These are phyloP conservation scores for Stenocarpella maydis DNA, from an alignment of 2,329 filamentous ascomycete species.

Conservation along the genomic window DNA sequence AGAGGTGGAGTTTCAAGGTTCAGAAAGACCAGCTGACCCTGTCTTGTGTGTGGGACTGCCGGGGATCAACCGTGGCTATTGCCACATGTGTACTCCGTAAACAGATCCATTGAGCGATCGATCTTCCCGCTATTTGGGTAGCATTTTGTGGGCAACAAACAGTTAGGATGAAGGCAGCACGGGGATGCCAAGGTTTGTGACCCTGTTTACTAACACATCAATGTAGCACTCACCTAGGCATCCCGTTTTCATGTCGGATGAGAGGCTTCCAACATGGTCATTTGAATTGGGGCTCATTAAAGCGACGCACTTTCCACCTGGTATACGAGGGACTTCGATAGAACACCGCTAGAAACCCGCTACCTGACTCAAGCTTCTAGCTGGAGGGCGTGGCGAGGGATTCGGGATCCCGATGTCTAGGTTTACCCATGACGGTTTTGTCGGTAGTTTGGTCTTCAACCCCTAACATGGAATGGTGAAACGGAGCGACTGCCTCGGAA, in stretches of 20 bases:
- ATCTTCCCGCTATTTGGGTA: slow-evolving; percentile 19
- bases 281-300: background rate
- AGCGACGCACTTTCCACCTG: background rate
- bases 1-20: background rate
- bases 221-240: background rate
- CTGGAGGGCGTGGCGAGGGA: background rate
- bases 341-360: slow-evolving; percentile 9
- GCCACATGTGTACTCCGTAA: background rate
- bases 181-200: background rate
- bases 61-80: slow-evolving; percentile 1
- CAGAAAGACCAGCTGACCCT: background rate
- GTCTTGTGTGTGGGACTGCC: slow-evolving; percentile 8
- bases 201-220: background rate
- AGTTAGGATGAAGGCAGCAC: background rate
- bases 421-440: background rate
- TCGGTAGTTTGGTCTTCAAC: slow-evolving; percentile 3
- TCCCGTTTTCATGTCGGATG: background rate
- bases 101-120: slow-evolving; percentile 11
- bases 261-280: background rate
- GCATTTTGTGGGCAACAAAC: slow-evolving; percentile 10
- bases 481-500: background rate
- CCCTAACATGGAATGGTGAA: slow-evolving; percentile 13
- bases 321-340: background rate
- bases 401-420: background rate
- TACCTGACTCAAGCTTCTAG: slow-evolving; percentile 8